Base-by-base conservation (phyloP, 2,329 filamentous ascomycete species). In the Fusarium fracticaudum region DNA sequence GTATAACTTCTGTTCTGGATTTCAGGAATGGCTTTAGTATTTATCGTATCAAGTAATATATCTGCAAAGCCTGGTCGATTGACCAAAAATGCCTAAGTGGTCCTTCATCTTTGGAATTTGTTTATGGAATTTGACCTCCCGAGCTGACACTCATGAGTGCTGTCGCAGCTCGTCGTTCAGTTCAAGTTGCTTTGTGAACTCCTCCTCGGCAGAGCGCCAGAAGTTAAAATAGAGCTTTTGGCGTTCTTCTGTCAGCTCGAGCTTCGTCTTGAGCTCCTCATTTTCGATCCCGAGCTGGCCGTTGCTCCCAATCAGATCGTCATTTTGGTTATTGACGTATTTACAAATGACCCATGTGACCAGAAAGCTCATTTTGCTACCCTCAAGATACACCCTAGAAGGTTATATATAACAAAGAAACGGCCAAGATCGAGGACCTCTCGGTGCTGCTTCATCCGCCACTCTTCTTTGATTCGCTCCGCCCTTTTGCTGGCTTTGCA, bases 221-320 rank as follows among this genome's bases (percentile, higher is more conserved):
- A 26, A 45, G 17, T 45, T n/a, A 17, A 26, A 38, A 26, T 8
- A 26, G 3, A 17, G 17, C 17, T 9, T 18, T 17, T 45, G 43
- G 8, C n/a, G 43, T 11, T 45, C 44, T 12, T 26, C 44, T 5
- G 18, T 18, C 8, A 47, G 44, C 18, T 24, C 44, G 13, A 47
- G 24, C 11, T 20, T 47, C 9, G 29, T 47, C 45, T 47, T 22
- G 0, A 22, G 13, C 0, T 22, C 45, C 0, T 29, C 13, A 0
- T 48, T 48, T 8, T 29, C 13, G 6, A 48, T 22, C 1, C 9
- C 18, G 1, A 22, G 45, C 26, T 29, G 2, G 1, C 13, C 6
- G 26, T 48, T 48, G 3, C 4, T 48, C 17, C 11, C 18, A 3
- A 18, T 6, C 1, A 47, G 24, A 5, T 29, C 26, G 6, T 22